These are phyloP conservation scores for Solanum ossicruentum DNA, from an alignment of 257 asterid genomes.

Conservation along the genomic window DNA sequence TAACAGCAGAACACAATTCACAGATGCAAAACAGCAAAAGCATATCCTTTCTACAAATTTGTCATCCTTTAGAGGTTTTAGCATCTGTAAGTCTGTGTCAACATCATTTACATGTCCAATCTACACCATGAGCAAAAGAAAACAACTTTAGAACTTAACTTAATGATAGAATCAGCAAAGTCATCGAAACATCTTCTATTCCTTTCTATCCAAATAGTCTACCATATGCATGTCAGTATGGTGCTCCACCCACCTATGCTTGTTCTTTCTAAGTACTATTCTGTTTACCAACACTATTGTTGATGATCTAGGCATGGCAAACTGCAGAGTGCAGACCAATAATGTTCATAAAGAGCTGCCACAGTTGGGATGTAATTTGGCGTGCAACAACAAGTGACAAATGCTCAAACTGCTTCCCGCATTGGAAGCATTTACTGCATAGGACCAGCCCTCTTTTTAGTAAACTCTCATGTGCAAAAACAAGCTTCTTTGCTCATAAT, in stretches of 20 bases:
- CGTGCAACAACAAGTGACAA: neutral
- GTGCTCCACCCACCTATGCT: neutral
- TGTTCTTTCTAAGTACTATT: neutral
- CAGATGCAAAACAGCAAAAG: neutral
- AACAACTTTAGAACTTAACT: neutral
- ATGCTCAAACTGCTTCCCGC: neutral
- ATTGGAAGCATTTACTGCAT: neutral
- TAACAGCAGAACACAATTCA: neutral
- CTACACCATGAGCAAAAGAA: neutral
- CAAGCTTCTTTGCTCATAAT: neutral
- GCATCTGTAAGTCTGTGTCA: neutral
- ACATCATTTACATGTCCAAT: neutral
- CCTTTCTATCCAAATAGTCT: neutral
- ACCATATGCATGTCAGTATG: neutral
- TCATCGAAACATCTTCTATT: neutral
- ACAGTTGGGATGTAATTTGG: neutral
- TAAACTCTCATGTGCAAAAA: neutral
- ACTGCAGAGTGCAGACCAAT: neutral
- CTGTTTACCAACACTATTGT: neutral
- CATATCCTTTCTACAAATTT: neutral
- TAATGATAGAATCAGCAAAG: neutral
- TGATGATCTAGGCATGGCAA: neutral
- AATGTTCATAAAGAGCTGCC: neutral
- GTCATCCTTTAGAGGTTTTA: neutral
- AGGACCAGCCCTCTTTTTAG: neutral